phyloP scores from a whole-genome alignment of 768 basidiomycete genomes.

The Inosperma sp. region DNA sequence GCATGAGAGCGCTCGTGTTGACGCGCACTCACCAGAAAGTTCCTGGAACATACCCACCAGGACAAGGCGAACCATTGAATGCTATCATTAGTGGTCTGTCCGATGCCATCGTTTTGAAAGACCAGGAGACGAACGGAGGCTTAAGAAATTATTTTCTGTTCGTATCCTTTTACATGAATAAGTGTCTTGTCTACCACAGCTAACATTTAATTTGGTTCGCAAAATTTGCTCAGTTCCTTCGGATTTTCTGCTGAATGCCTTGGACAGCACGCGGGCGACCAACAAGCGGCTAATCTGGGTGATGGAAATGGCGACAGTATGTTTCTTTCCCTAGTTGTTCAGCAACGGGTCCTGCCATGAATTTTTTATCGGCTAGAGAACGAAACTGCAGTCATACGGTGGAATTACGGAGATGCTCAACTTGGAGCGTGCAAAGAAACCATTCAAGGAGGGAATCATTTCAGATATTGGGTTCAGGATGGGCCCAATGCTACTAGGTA shows the following conservation, averaged over 20 bases:
- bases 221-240: slow-evolving; percentile 48
- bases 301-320: slow-evolving; percentile 72
- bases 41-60: slow-evolving; percentile 55
- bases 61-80: slow-evolving; percentile 86
- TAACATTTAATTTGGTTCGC: background rate
- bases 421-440: slow-evolving; percentile 87
- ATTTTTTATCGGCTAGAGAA: slow-evolving; percentile 48
- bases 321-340: slow-evolving; percentile 23
- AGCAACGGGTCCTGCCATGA: background rate
- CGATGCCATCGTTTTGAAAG: slow-evolving; percentile 60
- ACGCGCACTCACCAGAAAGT: slow-evolving; percentile 38
- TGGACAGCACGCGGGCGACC: slow-evolving; percentile 68
- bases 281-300: slow-evolving; percentile 74
- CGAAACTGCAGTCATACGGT: slow-evolving; percentile 80
- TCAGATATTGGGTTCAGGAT: slow-evolving; percentile 85
- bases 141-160: slow-evolving; percentile 79
- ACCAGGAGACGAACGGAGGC: slow-evolving; percentile 60
- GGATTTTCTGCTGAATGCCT: slow-evolving; percentile 76
- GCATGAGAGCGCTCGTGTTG: background rate
- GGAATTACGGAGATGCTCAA: slow-evolving; percentile 74
- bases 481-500: slow-evolving; percentile 58
- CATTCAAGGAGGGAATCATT: slow-evolving; percentile 80
- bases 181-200: background rate
- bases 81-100: slow-evolving; percentile 75
- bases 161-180: slow-evolving; percentile 26